A percentile compares a stretch with the other conserved stretches of the same genome.
These are phyloP conservation scores for Ogataea pignaliae DNA, from an alignment of 805 yeast genomes.

Conservation along the genomic window DNA sequence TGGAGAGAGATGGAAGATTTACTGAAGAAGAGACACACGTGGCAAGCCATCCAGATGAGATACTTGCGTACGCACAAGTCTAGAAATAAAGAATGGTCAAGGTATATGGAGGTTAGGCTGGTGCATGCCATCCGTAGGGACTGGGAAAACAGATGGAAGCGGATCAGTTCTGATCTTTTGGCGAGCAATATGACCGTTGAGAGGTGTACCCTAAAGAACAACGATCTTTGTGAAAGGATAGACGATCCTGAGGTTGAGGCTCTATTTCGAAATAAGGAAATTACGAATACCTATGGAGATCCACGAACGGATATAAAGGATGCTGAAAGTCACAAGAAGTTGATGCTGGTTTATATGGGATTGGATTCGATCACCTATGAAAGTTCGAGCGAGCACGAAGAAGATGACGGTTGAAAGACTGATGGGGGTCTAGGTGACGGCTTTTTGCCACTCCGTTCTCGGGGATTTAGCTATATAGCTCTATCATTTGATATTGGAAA, in stretches of 20 bases:
- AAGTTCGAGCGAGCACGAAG: conserved; percentile 20
- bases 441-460: too few species aligned
- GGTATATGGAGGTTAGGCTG: conserved; percentile 31
- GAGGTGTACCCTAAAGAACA: conserved; percentile 28
- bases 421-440: too few species aligned
- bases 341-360: conserved; percentile 35
- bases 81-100: conserved; percentile 32
- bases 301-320: conserved; percentile 27
- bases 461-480: too few species aligned
- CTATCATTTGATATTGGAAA: too few species aligned
- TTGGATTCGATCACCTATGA: conserved; percentile 32
- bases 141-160: conserved; percentile 38
- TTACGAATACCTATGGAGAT: conserved; percentile 22
- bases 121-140: conserved; percentile 31
- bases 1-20: conserved; percentile 36
- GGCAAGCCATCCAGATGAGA: conserved; percentile 47
- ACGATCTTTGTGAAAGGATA: conserved; percentile 29
- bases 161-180: conserved; percentile 32
- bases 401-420: conserved; percentile 1
- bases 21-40: conserved; percentile 31
- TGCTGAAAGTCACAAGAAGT: conserved; percentile 29
- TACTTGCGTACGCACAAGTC: conserved; percentile 37
- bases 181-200: conserved; percentile 23
- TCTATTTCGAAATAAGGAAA: conserved; percentile 27
- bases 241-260: conserved; percentile 22